These are phyloP conservation scores for Mycosphaerella sp. DNA, from an alignment of 2,329 filamentous ascomycete genomes.

Conservation along the genomic window DNA sequence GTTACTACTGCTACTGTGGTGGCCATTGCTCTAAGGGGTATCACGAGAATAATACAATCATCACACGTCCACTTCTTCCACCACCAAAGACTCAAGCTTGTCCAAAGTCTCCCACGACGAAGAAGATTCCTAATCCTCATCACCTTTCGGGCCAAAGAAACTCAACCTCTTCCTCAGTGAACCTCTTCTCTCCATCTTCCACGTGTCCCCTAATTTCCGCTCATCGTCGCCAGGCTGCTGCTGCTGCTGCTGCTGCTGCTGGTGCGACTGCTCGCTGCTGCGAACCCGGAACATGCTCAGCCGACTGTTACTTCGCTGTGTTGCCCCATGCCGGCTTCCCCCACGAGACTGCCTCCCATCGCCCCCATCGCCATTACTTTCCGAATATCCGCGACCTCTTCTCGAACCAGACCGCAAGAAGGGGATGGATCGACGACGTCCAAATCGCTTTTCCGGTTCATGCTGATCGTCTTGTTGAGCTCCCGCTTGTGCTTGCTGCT, in stretches of 20 bases:
- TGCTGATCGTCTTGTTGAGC: constrained; percentile 7
- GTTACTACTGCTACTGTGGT: not conserved
- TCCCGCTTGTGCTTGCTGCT: constrained; percentile 1
- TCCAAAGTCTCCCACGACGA: not conserved
- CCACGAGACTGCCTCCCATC: constrained; percentile 23
- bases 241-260: constrained; percentile 8
- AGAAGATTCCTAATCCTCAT: no score
- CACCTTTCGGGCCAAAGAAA: constrained; percentile 47
- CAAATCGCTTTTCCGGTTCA: constrained; percentile 9
- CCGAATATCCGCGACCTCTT: constrained; percentile 10
- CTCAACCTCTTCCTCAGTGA: constrained; percentile 69
- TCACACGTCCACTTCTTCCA: not conserved
- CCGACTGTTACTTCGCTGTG: constrained; percentile 24
- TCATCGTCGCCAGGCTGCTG: constrained; percentile 5
- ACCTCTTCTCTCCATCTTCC: constrained; percentile 1
- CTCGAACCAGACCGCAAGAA: constrained; percentile 31
- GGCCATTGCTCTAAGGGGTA: not conserved
- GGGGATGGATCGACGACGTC: constrained; percentile 19
- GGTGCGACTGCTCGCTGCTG: not conserved
- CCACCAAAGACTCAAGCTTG: not conserved
- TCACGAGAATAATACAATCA: not conserved
- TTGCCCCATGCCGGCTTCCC: not conserved
- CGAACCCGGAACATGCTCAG: constrained; percentile 25
- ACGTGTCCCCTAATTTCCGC: not conserved
- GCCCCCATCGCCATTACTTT: constrained; percentile 16